These are phyloP conservation scores for Tephrocybe sp. DNA, from an alignment of 768 basidiomycete species.

Conservation along the genomic window DNA sequence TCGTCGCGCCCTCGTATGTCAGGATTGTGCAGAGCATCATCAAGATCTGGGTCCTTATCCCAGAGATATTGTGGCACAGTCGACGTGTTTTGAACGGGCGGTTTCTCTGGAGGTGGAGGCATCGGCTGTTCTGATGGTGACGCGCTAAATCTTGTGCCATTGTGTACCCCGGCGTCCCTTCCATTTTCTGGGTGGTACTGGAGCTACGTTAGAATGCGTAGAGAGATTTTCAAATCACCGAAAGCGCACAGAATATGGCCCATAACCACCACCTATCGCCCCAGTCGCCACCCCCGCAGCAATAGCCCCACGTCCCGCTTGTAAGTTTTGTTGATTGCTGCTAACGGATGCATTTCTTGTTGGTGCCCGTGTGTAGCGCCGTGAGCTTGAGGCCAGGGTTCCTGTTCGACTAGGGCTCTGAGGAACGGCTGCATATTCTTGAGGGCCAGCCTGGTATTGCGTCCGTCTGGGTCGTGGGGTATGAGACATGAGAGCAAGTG, in stretches of 20 bases:
- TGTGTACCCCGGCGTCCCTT: constrained; percentile 44
- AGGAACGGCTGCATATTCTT: constrained; percentile 66
- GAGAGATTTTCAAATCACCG: neutral
- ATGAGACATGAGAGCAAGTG: constrained; percentile 33
- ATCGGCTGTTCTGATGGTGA: constrained; percentile 40
- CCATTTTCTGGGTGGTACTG: constrained; percentile 58
- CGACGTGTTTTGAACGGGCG: constrained; percentile 44
- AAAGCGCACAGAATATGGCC: constrained; percentile 76
- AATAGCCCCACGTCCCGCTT: constrained; percentile 51
- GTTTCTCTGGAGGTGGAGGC: constrained; percentile 28
- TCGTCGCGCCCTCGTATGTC: constrained; percentile 65
- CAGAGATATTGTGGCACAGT: constrained; percentile 72
- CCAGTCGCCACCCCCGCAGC: constrained; percentile 80
- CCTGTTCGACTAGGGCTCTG: constrained; percentile 48
- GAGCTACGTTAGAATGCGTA: constrained; percentile 11
- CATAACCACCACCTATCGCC: constrained; percentile 75
- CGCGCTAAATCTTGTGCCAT: constrained; percentile 53
- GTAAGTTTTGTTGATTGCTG: constrained; percentile 28
- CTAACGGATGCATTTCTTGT: constrained; percentile 19
- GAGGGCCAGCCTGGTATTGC: constrained; percentile 40
- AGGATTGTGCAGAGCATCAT: constrained; percentile 88
- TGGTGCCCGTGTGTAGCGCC: constrained; percentile 22
- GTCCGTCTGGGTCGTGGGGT: constrained; percentile 33
- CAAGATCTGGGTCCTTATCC: constrained; percentile 85
- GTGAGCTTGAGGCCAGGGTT: constrained; percentile 18